phyloP scores from a whole-genome alignment of 768 basidiomycete genomes.

The Amanita subjunquillea region DNA sequence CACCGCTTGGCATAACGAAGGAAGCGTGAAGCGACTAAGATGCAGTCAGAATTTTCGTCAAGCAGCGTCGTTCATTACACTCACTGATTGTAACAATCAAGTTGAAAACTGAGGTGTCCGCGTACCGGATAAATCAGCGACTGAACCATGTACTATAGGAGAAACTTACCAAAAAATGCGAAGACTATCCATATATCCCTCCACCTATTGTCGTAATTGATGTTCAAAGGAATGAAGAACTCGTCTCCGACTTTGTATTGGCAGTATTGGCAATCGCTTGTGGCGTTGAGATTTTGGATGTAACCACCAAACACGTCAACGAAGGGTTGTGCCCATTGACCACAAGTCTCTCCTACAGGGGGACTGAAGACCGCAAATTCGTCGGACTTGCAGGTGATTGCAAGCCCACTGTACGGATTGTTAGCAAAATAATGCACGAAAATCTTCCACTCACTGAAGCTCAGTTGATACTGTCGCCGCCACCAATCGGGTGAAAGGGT shows the following conservation, averaged over 20 bases:
- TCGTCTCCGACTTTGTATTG: conserved; percentile 58
- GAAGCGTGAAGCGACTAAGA: conserved; percentile 55
- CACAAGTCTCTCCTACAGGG: conserved; percentile 65
- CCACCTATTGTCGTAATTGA: conserved; percentile 54
- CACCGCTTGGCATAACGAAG: conserved; percentile 58
- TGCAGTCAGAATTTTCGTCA: conserved; percentile 3
- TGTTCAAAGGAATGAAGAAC: conserved; percentile 61
- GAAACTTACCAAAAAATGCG: conserved; percentile 40
- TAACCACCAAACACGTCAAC: conserved; percentile 59
- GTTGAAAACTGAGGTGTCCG: conserved; percentile 49
- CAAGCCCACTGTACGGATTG: conserved; percentile 36
- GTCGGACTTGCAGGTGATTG: conserved; percentile 51
- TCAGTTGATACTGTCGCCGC: conserved; percentile 74
- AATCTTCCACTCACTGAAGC: conserved; percentile 41
- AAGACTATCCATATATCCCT: conserved; percentile 60
- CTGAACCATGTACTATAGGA: background rate
- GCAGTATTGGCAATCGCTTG: conserved; percentile 61
- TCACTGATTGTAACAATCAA: conserved; percentile 43
- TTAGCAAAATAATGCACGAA: conserved; percentile 5
- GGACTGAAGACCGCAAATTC: conserved; percentile 71
- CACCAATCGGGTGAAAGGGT: conserved; percentile 62
- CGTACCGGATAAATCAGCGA: background rate
- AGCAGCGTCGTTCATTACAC: conserved; percentile 4
- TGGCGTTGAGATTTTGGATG: conserved; percentile 55
- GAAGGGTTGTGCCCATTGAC: conserved; percentile 61